A percentile compares a stretch with the other conserved stretches of the same genome.
phyloP scores from a whole-genome alignment of 2,329 filamentous ascomycete genomes.

The Monosporascus sp. region DNA sequence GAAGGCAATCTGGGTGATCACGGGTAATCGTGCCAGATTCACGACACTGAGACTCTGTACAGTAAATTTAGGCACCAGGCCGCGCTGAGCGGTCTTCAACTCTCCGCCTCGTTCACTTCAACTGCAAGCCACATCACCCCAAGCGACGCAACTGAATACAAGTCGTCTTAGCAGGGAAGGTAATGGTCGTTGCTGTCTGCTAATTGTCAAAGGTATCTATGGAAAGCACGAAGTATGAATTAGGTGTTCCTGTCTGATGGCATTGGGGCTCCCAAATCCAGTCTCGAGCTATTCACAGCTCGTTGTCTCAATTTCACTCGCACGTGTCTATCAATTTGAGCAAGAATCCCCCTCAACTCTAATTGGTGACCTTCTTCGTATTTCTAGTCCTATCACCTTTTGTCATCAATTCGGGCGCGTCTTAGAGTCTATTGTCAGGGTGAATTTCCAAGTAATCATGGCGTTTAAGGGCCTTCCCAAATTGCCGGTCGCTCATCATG shows the following conservation, averaged over 20 bases:
- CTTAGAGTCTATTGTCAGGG: neutral
- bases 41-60: neutral
- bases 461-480: conserved; percentile 33
- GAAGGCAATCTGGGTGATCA: neutral
- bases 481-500: conserved; percentile 40
- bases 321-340: too few relatives aligned
- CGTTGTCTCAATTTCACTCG: too few relatives aligned
- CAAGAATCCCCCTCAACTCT: too few relatives aligned
- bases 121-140: neutral
- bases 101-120: neutral
- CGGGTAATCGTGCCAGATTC: neutral
- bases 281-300: too few relatives aligned
- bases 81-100: neutral
- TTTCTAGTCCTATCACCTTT: neutral
- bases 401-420: neutral
- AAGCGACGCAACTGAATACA: neutral
- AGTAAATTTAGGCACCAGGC: neutral
- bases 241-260: too few relatives aligned
- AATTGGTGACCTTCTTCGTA: too few relatives aligned
- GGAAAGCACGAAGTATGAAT: too few relatives aligned
- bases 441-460: conserved; percentile 23
- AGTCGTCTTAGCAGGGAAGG: neutral
- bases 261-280: too few relatives aligned
- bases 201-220: neutral
- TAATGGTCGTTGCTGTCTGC: neutral